A percentile compares a stretch with the other conserved stretches of the same genome.
These are phyloP conservation scores for Ramichloridium luteum DNA, from an alignment of 2,329 filamentous ascomycete species.

Conservation along the genomic window DNA sequence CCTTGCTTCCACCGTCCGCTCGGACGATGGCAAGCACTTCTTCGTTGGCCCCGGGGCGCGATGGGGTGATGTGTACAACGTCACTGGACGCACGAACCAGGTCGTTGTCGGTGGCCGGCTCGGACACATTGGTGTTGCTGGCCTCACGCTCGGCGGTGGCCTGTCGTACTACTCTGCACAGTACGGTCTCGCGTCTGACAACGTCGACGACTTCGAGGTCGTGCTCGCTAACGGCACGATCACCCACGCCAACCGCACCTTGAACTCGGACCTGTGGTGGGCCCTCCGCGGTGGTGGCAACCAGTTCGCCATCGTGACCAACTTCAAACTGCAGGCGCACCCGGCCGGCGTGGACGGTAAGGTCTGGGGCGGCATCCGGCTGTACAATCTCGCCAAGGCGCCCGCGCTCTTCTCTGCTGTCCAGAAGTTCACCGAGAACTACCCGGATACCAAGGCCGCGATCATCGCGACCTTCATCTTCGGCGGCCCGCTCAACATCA, in stretches of 20 bases:
- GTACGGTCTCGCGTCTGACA: conserved; percentile 6
- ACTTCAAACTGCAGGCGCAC: conserved; percentile 12
- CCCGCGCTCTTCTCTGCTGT: conserved; percentile 10
- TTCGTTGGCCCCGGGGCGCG: conserved; percentile 11
- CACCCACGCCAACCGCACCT: conserved; percentile 32
- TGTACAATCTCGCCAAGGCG: conserved; percentile 9
- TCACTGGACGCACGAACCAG: conserved; percentile 9
- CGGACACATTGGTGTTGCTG: conserved; percentile 10
- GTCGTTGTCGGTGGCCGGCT: conserved; percentile 11
- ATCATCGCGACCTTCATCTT: conserved; percentile 12
- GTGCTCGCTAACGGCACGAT: conserved; percentile 41
- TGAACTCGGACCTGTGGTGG: conserved; percentile 38
- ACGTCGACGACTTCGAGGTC: conserved; percentile 19
- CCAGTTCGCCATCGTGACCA: conserved; percentile 27
- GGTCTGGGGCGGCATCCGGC: conserved; percentile 13
- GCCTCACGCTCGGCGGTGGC: conserved; percentile 11
- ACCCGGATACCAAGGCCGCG: conserved; percentile 11
- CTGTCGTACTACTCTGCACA: conserved; percentile 11
- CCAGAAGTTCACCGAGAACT: conserved; percentile 9
- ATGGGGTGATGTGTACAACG: conserved; percentile 15
- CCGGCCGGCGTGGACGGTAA: conserved; percentile 12
- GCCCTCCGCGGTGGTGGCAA: conserved; percentile 42
- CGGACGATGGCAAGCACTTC: conserved; percentile 11
- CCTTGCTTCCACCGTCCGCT: conserved; percentile 28
- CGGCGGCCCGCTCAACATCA: conserved; percentile 8